Conservation (phyloP, 257 asterid genomes). For the Anisodus tanguticus region DNA sequence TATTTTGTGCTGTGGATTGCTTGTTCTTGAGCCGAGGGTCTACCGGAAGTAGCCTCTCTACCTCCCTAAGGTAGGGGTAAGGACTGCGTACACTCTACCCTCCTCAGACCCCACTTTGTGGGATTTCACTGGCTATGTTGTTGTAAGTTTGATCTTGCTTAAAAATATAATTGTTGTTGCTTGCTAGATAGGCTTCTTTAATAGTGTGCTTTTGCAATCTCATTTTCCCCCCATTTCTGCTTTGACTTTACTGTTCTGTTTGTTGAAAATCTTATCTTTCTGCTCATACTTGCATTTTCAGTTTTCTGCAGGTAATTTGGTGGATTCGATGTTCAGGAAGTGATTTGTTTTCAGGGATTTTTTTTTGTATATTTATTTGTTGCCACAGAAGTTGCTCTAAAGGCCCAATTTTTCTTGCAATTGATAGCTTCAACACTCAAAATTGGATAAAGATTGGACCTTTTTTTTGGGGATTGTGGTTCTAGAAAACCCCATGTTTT, state of each 20-base stretch:
- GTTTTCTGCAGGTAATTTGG: background rate
- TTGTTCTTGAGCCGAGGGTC: too few species aligned
- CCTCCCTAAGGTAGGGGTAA: too few species aligned
- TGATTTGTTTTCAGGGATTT: background rate
- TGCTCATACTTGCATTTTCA: background rate
- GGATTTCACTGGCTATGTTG: too few species aligned
- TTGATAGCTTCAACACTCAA: background rate
- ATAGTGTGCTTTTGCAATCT: background rate
- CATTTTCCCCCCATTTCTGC: background rate
- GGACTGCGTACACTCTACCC: too few species aligned
- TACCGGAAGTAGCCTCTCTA: too few species aligned
- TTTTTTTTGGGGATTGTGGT: conserved; percentile 16
- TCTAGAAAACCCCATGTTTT: conserved; percentile 13
- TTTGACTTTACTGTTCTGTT: background rate
- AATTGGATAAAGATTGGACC: background rate
- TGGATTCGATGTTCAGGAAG: conserved; percentile 1
- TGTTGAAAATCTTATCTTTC: background rate
- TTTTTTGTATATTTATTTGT: background rate
- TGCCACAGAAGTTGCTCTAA: background rate
- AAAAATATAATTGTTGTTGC: background rate
- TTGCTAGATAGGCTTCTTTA: background rate
- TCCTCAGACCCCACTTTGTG: too few species aligned
- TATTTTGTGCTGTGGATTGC: too few species aligned
- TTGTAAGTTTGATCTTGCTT: background rate
- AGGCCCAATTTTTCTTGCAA: conserved; percentile 17